Evolutionary conservation across 1,284 basidiomycete genomes (phyloP).

Genomic region (Trichosporon sp.): DNA sequence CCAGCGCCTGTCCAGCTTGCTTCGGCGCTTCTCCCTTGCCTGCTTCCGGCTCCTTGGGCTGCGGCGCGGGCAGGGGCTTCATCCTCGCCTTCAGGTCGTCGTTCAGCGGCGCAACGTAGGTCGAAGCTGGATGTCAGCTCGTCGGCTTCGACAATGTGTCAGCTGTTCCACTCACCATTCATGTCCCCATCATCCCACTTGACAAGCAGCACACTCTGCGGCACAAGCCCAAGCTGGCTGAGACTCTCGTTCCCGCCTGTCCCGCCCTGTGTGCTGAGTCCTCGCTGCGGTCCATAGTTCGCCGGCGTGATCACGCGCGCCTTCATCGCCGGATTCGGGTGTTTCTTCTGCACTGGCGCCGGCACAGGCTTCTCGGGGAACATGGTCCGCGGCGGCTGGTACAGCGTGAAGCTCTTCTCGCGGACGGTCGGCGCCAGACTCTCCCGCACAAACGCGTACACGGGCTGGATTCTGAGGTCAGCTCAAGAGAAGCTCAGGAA

Average conservation of each 20-base stretch:
- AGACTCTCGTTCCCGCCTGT: slow-evolving; percentile 40
- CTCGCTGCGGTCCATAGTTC: slow-evolving; percentile 33
- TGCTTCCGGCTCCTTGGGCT: slow-evolving; percentile 10
- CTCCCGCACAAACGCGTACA: slow-evolving; percentile 45
- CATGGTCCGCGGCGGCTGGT: slow-evolving; percentile 42
- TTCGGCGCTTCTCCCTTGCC: slow-evolving; percentile 26
- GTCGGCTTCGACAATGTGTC: neutral
- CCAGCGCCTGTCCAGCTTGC: slow-evolving; percentile 26
- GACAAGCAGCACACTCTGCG: slow-evolving; percentile 45
- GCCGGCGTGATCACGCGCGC: slow-evolving; percentile 32
- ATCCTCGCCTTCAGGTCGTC: slow-evolving; percentile 33
- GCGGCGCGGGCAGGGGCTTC: slow-evolving; percentile 37
- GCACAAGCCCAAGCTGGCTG: slow-evolving; percentile 41
- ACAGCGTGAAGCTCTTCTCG: slow-evolving; percentile 40
- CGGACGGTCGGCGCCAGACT: slow-evolving; percentile 26
- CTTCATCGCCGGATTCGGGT: slow-evolving; percentile 21
- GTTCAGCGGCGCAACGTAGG: slow-evolving; percentile 37
- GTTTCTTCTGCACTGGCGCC: slow-evolving; percentile 13
- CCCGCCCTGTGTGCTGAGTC: slow-evolving; percentile 30
- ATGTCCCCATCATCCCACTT: slow-evolving; percentile 42
- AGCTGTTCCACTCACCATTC: slow-evolving; percentile 38
- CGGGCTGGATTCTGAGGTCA: slow-evolving; percentile 40
- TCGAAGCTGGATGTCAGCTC: slow-evolving; percentile 24
- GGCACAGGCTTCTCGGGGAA: slow-evolving; percentile 42
- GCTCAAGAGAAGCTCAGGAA: neutral